phyloP scores from a whole-genome alignment of 768 basidiomycete species.

The Lentinula guzmanii region DNA sequence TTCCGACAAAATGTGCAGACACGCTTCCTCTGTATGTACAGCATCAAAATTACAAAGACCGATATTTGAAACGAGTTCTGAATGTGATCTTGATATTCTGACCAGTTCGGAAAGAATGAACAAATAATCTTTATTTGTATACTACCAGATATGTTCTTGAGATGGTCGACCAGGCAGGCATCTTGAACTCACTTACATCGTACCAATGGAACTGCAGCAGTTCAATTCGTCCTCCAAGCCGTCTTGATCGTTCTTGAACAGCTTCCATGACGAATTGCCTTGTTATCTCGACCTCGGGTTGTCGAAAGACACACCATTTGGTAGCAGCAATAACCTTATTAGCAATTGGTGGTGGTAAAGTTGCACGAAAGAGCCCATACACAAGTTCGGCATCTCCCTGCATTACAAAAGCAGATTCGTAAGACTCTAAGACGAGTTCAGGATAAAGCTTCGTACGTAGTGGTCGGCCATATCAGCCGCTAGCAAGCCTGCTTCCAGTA shows the following conservation, averaged over 20 bases:
- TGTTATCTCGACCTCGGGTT: slow-evolving; percentile 24
- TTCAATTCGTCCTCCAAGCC: slow-evolving; percentile 40
- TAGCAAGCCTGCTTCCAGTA: slow-evolving; percentile 8
- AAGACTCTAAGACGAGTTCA: background rate
- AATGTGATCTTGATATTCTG: slow-evolving; percentile 9
- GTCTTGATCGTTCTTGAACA: slow-evolving; percentile 42
- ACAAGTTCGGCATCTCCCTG: slow-evolving; percentile 14
- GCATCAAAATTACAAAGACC: slow-evolving; percentile 60
- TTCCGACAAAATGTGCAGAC: slow-evolving; percentile 25
- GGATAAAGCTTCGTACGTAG: slow-evolving; percentile 7
- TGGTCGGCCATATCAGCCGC: slow-evolving; percentile 15
- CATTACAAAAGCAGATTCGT: background rate
- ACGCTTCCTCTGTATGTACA: slow-evolving; percentile 48
- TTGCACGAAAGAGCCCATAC: slow-evolving; percentile 44
- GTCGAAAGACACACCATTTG: slow-evolving; percentile 55
- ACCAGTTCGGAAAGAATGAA: slow-evolving; percentile 11
- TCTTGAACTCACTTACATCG: slow-evolving; percentile 24
- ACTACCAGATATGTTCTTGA: background rate
- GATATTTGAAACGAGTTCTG: slow-evolving; percentile 35
- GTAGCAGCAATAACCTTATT: slow-evolving; percentile 42
- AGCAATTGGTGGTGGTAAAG: slow-evolving; percentile 16
- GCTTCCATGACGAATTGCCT: slow-evolving; percentile 40
- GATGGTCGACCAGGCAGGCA: background rate
- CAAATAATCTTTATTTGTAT: slow-evolving; percentile 9
- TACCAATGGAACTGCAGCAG: slow-evolving; percentile 59